Base-by-base conservation (phyloP, 2,329 filamentous ascomycete species). In the Colletotrichum musicola region DNA sequence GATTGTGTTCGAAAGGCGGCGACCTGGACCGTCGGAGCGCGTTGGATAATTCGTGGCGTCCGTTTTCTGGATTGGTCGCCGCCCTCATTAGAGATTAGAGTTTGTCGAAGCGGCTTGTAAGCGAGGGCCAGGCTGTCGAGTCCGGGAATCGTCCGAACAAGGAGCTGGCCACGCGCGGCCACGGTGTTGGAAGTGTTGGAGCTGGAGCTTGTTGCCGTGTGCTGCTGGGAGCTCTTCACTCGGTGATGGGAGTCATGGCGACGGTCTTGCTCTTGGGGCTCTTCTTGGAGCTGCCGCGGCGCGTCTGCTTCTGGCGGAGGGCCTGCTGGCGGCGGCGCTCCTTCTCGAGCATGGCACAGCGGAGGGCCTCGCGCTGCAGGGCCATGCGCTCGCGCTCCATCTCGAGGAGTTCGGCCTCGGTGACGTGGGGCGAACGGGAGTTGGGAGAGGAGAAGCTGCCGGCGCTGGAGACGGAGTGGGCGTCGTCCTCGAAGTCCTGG, bases 211-310 rank as follows among this genome's bases (percentile, higher is more conserved):
- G 30, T 35, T 35, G 30, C 30, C 30, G 9, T 35, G 10, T 35
- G 30, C 20, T 68, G 44, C n/a, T 56, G 18, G 35, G 25, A 46
- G 30, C 30, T 35, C 63, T 69, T 68, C 62, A 68, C 79, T 90
- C 88, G 73, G 81, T 75, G 75, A 89, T 89, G 68, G 86, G 83
- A 59, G 86, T 81, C 81, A 90, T 88, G 74, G 80, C 77, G 67
- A 76, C 77, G 61, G 80, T 77, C 80, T 85, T 86, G 74, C 74
- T 79, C 81, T 84, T 86, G 74, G 81, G 77, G 72, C 79, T 81
- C 77, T 85, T 86, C 81, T 87, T 89, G 76, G 81, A 76, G 71
- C 77, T 79, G 71, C 75, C 73, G 71, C 77, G 77, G 67, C 77
- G 76, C 59, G 74, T 74, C 69, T 79, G 77, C 74, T 80, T 80